Conservation (phyloP, 371 early-diverging fungal genomes). For the Syncephalis plumigaleata region DNA sequence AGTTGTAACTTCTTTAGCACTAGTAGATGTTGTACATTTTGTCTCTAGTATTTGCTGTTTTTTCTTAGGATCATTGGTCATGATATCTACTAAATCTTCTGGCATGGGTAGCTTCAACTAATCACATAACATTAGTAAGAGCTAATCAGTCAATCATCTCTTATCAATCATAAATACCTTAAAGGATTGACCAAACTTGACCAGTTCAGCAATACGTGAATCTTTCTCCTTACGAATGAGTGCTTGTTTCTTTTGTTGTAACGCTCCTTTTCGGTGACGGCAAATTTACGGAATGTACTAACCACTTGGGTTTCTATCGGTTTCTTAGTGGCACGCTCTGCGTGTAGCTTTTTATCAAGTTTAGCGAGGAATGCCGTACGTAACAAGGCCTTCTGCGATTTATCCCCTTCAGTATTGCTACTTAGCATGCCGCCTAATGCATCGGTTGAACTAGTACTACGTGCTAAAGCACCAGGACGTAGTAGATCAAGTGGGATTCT, state of each 20-base stretch:
- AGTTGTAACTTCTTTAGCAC: slow-evolving; percentile 4
- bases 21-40: neutral
- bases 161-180: slow-evolving; percentile 18
- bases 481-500: slow-evolving; percentile 3
- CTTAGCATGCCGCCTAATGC: slow-evolving; percentile 9
- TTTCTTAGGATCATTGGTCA: slow-evolving; percentile 4
- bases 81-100: slow-evolving; percentile 1
- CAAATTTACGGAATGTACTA: slow-evolving; percentile 45
- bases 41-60: slow-evolving; percentile 5
- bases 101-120: slow-evolving; percentile 4
- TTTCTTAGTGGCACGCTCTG: slow-evolving; percentile 10
- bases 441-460: slow-evolving; percentile 10
- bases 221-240: slow-evolving; percentile 46
- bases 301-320: slow-evolving; percentile 37
- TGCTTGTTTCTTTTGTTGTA: slow-evolving; percentile 59
- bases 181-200: slow-evolving; percentile 57
- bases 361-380: too few relatives aligned
- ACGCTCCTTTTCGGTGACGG: slow-evolving; percentile 56
- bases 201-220: slow-evolving; percentile 57
- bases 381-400: slow-evolving; percentile 9
- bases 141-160: slow-evolving; percentile 1
- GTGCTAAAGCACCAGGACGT: slow-evolving; percentile 5
- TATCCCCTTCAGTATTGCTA: slow-evolving; percentile 12
- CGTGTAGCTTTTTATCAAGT: neutral
- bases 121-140: neutral